Base-by-base conservation (phyloP, 352 stramenopile genomes). In the Achlya hypogyna region DNA sequence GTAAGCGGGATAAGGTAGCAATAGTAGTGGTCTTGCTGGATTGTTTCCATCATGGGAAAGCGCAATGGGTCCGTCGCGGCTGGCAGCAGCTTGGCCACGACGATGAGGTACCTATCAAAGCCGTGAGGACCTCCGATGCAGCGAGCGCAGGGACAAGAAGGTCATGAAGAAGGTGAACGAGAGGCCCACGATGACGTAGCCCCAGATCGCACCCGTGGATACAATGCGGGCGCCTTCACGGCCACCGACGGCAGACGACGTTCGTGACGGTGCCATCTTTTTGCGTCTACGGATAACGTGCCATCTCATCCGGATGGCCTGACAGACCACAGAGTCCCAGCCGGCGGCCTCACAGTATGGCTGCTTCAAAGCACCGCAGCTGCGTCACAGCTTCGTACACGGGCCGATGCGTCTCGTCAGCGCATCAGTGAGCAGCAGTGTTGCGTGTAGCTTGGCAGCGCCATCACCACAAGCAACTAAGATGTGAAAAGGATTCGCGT, bases 1-100 rank as follows among this genome's bases (percentile, higher is more conserved):
- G 84, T 93, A 25, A 89, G 77, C 45, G 84, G 82, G 28, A 91
- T 49, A 38, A 93, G 62, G 64, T 85, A 93, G 63, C 82, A 89
- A 71, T 91, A 92, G 74, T 89, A 89, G 40, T 87, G 74, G 70
- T 92, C 84, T 25, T 69, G 62, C 63, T 87, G 79, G 20, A 92
- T 63, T 28, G 75, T 70, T 10, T 71, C 23, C 58, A 92, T 51
- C 45, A 72, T 65, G 22, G 58, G 53, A 27, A 71, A 60, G 18
- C 22, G 2, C 23, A 27, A 3, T 14, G 5, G 34, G 62, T 70
- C 52, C 23, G 72, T 65, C n/a, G 78, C 54, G 14, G 70, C 65
- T 22, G 62, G 71, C 66, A 82, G 65, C 35, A 88, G 64, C 66
- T 86, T 85, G 72, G 81, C 85, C 66, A 88, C 81, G 59, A 89